A percentile compares a stretch with the other conserved stretches of the same genome.
These are phyloP conservation scores for Pythium apleroticum DNA, from an alignment of 352 stramenopile genomes.

Conservation along the genomic window DNA sequence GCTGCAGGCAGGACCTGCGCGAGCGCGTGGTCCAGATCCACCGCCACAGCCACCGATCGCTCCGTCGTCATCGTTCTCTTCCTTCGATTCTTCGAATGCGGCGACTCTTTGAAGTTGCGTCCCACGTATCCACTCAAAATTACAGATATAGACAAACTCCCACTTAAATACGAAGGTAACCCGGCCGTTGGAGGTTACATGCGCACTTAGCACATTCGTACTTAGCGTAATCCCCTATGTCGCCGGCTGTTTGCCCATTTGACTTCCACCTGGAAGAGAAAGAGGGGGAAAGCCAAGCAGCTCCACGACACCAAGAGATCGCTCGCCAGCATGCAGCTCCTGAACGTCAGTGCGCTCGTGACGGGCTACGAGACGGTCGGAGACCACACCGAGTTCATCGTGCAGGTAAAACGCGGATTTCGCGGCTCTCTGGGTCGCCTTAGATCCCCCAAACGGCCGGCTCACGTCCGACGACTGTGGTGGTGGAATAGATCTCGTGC, in stretches of 20 bases:
- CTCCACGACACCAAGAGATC: background rate
- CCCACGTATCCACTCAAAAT: background rate
- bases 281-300: background rate
- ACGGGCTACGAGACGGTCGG: slow-evolving; percentile 81
- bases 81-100: background rate
- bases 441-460: background rate
- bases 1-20: slow-evolving; percentile 44
- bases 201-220: background rate
- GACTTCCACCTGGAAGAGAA: slow-evolving; percentile 3
- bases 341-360: slow-evolving; percentile 81
- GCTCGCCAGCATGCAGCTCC: slow-evolving; percentile 41
- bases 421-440: background rate
- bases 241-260: background rate
- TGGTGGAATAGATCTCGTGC: slow-evolving; percentile 60
- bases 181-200: background rate
- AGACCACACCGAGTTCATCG: slow-evolving; percentile 86
- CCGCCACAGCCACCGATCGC: slow-evolving; percentile 40
- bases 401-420: slow-evolving; percentile 38
- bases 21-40: slow-evolving; percentile 72
- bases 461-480: background rate
- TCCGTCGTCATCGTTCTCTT: slow-evolving; percentile 30
- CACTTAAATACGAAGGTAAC: slow-evolving; percentile 10
- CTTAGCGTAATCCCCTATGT: slow-evolving; percentile 1
- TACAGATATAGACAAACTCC: slow-evolving; percentile 1
- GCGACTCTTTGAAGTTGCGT: slow-evolving; percentile 21